These are phyloP conservation scores for Colletotrichum liriopes DNA, from an alignment of 2,329 filamentous ascomycete species.

Conservation along the genomic window DNA sequence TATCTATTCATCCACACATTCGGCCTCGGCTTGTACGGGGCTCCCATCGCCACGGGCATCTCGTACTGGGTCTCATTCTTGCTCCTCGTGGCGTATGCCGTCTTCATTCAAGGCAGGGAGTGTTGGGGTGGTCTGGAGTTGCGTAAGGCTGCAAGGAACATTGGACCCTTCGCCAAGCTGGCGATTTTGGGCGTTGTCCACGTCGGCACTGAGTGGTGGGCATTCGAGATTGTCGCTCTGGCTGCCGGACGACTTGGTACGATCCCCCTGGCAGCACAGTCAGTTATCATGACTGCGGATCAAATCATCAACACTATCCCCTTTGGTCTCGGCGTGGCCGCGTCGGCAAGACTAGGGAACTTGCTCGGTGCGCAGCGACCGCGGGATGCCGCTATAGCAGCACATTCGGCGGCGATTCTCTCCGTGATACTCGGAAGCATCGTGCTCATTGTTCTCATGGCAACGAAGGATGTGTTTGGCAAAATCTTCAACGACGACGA, in stretches of 20 bases:
- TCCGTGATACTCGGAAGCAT: conserved; percentile 78
- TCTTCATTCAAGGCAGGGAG: conserved; percentile 78
- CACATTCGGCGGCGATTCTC: conserved; percentile 82
- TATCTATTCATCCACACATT: conserved; percentile 84
- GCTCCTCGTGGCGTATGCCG: conserved; percentile 80
- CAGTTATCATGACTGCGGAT: conserved; percentile 91
- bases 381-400: conserved; percentile 77
- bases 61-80: conserved; percentile 90
- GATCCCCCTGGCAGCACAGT: conserved; percentile 84
- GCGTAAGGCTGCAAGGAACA: conserved; percentile 75
- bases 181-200: conserved; percentile 85
- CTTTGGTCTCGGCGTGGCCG: conserved; percentile 88
- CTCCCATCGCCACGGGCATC: conserved; percentile 85
- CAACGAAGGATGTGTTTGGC: conserved; percentile 80
- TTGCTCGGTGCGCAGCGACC: conserved; percentile 80
- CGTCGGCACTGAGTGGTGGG: conserved; percentile 95
- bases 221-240: conserved; percentile 90
- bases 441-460: conserved; percentile 79
- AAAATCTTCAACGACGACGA: conserved; percentile 86
- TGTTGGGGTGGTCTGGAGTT: conserved; percentile 85
- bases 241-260: conserved; percentile 87
- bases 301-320: conserved; percentile 89
- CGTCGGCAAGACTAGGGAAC: conserved; percentile 84
- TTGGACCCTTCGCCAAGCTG: conserved; percentile 80
- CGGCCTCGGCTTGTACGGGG: conserved; percentile 81